Evolutionary conservation across 306 rosid species (phyloP), one percentile per base, ranked within the genome.

Genomic region (Notholithocarpus densiflorus): DNA sequence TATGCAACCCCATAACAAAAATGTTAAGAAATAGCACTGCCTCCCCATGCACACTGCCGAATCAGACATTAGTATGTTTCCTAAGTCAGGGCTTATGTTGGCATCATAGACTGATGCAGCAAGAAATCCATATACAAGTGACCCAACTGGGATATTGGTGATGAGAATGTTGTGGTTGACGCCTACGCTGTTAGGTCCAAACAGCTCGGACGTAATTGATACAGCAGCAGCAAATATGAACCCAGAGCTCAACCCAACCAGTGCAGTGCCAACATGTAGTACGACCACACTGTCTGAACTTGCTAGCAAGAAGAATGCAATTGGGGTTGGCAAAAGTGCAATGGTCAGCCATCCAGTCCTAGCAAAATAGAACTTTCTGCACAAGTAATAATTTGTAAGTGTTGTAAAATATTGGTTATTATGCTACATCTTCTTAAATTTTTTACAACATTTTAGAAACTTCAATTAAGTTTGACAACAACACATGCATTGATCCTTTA

Each of bases 151-250:
- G 77, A 96, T 96, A 51, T 96, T 96, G 48, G 98, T 96, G 61
- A 96, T 91, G 72, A 93, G 87, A 43, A 93, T 90, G 88, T 93
- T 96, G 92, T 93, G 98, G 78, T 93, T 96, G 7, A 96, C 97
- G 12, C 99, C 89, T 60, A 91, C 74, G 70, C 82, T 88, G 84
- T 90, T 87, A 0, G 99, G 96, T 51, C 99, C 99, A 77, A 96
- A 96, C 3, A 96, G 89, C 84, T 96, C 99, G 0, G 99, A 88
- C 1, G 99, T 96, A 18, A 96, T 74, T 3, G 99, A 94, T 56
- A 96, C 98, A 1, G 99, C 98, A 1, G 98, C 99, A 0, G 99
- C 96, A 61, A 96, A 96, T 77, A 96, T 93, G 88, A 93, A 96
- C 5, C 99, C 99, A 0, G 98, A 93, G 75, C 99, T 96, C 79